Percentiles rank a stretch among this genome's conserved stretches.
phyloP scores from a whole-genome alignment of 805 yeast species.

The Pichia kluyveri region DNA sequence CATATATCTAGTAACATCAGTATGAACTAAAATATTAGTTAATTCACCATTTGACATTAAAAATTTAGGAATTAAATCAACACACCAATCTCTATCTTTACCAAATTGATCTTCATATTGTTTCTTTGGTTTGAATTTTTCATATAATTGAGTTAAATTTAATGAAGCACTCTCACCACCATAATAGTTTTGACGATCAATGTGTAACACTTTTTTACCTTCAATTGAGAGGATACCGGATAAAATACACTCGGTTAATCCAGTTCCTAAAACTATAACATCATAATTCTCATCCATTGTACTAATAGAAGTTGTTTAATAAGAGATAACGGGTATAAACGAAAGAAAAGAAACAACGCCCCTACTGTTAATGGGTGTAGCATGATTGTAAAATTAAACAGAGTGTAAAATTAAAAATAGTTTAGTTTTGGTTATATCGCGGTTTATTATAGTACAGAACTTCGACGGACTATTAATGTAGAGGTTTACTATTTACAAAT shows the following conservation, averaged over 20 bases:
- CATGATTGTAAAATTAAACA: no score
- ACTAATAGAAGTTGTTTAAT: no score
- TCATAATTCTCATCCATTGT: conserved; percentile 93
- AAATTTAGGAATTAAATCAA: conserved; percentile 93
- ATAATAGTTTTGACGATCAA: conserved; percentile 92
- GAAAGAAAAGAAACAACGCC: neutral
- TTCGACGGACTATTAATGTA: no score
- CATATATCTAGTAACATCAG: conserved; percentile 91
- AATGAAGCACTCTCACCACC: conserved; percentile 91
- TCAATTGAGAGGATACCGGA: conserved; percentile 95
- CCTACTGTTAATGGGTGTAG: no score
- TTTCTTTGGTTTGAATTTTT: conserved; percentile 78
- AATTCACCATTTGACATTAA: conserved; percentile 97
- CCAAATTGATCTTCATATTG: conserved; percentile 67
- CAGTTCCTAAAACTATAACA: conserved; percentile 88
- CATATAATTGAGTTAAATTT: conserved; percentile 61
- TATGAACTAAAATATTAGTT: conserved; percentile 89
- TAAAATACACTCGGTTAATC: conserved; percentile 93
- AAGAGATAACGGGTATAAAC: no score
- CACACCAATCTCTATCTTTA: conserved; percentile 95
- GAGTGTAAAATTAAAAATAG: no score
- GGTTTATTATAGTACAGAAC: no score
- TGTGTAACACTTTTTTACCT: conserved; percentile 94
- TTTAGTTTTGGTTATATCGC: no score
- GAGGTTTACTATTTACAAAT: no score